phyloP scores from a whole-genome alignment of 1,139 yeast species.

The Yamadazyma spencermartinsiae region DNA sequence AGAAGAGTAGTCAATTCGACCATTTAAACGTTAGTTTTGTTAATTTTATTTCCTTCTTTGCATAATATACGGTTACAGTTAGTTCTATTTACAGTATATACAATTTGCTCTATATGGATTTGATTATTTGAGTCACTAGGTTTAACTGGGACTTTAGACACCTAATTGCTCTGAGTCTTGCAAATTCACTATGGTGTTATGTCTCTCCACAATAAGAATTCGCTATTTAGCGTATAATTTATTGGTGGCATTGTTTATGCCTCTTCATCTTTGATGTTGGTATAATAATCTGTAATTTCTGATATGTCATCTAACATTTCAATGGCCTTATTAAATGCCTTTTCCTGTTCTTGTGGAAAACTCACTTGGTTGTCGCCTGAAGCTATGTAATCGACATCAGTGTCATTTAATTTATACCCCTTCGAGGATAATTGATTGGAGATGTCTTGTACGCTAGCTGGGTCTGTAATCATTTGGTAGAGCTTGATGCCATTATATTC shows the following conservation, averaged over 20 bases:
- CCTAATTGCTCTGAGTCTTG: too few relatives aligned
- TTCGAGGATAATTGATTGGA: slow-evolving; percentile 55
- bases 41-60: slow-evolving; percentile 5
- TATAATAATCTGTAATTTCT: slow-evolving; percentile 77
- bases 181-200: too few relatives aligned
- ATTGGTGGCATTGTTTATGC: too few relatives aligned
- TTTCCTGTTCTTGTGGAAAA: slow-evolving; percentile 51
- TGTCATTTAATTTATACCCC: slow-evolving; percentile 64
- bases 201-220: too few relatives aligned
- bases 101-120: too few relatives aligned
- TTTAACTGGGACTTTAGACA: too few relatives aligned
- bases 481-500: slow-evolving; percentile 43
- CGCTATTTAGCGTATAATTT: too few relatives aligned
- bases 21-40: too few relatives aligned
- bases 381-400: slow-evolving; percentile 69
- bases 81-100: slow-evolving; percentile 5
- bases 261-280: slow-evolving; percentile 44
- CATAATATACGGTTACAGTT: slow-evolving; percentile 16
- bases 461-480: slow-evolving; percentile 53
- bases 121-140: too few relatives aligned
- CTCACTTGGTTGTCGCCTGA: slow-evolving; percentile 59
- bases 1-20: too few relatives aligned
- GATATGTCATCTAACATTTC: slow-evolving; percentile 68
- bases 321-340: slow-evolving; percentile 58
- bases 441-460: slow-evolving; percentile 59